Conservation (phyloP, 805 yeast species). For the Candida bentonensis region DNA sequence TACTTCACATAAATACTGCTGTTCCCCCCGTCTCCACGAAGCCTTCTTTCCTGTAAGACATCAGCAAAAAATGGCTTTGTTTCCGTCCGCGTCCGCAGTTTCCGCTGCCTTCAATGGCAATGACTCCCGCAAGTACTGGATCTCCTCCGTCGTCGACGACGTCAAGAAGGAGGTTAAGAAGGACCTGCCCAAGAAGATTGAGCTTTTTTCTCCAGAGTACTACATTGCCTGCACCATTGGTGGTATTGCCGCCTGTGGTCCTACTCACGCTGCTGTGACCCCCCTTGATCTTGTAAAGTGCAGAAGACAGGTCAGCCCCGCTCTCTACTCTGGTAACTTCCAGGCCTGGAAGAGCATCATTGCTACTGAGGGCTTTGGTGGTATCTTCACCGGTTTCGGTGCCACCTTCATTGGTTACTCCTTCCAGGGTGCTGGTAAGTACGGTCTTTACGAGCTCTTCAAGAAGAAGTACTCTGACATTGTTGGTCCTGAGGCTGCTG, state of each 20-base stretch:
- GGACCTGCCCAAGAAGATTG: conserved; percentile 24
- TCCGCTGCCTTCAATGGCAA: conserved; percentile 26
- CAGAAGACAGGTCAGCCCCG: conserved; percentile 75
- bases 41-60: background rate
- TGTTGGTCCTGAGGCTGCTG: conserved; percentile 48
- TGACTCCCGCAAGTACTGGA: conserved; percentile 22
- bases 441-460: conserved; percentile 88
- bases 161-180: conserved; percentile 21
- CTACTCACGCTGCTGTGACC: conserved; percentile 86
- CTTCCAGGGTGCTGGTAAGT: conserved; percentile 93
- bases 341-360: conserved; percentile 74
- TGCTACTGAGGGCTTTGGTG: conserved; percentile 57
- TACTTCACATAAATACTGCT: background rate
- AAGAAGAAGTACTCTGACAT: conserved; percentile 61
- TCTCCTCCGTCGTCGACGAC: conserved; percentile 18
- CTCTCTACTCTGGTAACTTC: conserved; percentile 53
- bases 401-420: conserved; percentile 91
- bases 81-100: conserved; percentile 24
- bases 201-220: conserved; percentile 47
- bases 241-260: conserved; percentile 82
- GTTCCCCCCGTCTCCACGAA: background rate
- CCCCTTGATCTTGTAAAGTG: conserved; percentile 91
- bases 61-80: conserved; percentile 19
- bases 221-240: conserved; percentile 64
- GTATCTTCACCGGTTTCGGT: conserved; percentile 76